Evolutionary conservation across 2,329 filamentous ascomycete genomes (phyloP).

Genomic region (Diaporthe citriasiana): DNA sequence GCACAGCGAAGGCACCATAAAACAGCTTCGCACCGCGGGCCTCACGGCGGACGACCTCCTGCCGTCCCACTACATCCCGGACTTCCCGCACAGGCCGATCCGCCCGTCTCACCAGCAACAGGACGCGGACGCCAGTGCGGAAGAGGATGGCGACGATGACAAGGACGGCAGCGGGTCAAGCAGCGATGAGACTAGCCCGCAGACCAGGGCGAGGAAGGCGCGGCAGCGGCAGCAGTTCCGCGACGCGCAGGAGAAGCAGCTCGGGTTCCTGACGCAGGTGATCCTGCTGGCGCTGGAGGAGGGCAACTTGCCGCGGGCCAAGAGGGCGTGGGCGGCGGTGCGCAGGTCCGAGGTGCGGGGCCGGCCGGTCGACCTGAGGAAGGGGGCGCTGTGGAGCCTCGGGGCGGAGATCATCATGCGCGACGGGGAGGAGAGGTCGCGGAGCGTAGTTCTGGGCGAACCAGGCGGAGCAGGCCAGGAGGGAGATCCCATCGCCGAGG

Average conservation of each 20-base stretch:
- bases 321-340: slow-evolving; percentile 81
- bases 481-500: slow-evolving; percentile 10
- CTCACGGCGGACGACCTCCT: slow-evolving; percentile 61
- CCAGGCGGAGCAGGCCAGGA: slow-evolving; percentile 9
- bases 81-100: slow-evolving; percentile 66
- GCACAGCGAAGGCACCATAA: slow-evolving; percentile 65
- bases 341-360: slow-evolving; percentile 68
- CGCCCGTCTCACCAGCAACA: slow-evolving; percentile 25
- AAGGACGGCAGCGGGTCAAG: slow-evolving; percentile 36
- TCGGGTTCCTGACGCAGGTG: slow-evolving; percentile 77
- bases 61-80: slow-evolving; percentile 53
- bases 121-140: not conserved
- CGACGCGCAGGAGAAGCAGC: slow-evolving; percentile 60
- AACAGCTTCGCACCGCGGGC: slow-evolving; percentile 68
- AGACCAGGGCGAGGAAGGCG: slow-evolving; percentile 42
- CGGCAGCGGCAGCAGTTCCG: slow-evolving; percentile 44
- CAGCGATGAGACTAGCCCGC: slow-evolving; percentile 35
- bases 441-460: slow-evolving; percentile 41
- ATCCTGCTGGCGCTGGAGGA: slow-evolving; percentile 80
- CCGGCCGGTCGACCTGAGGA: slow-evolving; percentile 75
- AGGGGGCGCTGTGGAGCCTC: slow-evolving; percentile 81
- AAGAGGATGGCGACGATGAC: not conserved
- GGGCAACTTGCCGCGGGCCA: slow-evolving; percentile 79
- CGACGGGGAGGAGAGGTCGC: slow-evolving; percentile 53
- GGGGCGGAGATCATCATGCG: slow-evolving; percentile 88